phyloP scores from a whole-genome alignment of 306 rosid genomes.

The Castanospermum australe region DNA sequence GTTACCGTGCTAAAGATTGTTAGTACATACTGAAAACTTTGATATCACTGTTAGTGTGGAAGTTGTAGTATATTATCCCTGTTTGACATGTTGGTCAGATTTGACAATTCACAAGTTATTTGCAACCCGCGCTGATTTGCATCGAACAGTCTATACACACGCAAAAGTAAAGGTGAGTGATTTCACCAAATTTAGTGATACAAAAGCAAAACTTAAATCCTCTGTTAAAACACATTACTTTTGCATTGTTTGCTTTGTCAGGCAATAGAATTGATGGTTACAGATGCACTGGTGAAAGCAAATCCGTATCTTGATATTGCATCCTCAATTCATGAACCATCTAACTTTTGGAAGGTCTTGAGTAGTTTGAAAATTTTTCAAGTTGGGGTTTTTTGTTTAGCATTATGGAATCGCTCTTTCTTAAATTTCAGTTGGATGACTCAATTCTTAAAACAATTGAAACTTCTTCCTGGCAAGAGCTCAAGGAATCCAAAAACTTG shows the following conservation, averaged over 20 bases:
- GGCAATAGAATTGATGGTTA: conserved; percentile 88
- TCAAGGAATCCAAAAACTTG: conserved; percentile 72
- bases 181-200: conserved; percentile 6
- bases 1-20: conserved; percentile 84
- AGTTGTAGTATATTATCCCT: conserved; percentile 22
- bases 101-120: conserved; percentile 81
- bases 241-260: conserved; percentile 30
- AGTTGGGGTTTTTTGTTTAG: conserved; percentile 17
- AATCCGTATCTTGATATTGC: conserved; percentile 54
- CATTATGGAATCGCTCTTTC: not conserved
- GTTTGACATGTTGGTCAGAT: conserved; percentile 57
- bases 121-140: conserved; percentile 83
- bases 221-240: not conserved
- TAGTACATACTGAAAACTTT: conserved; percentile 41
- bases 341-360: conserved; percentile 89
- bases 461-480: conserved; percentile 51
- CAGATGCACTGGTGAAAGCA: conserved; percentile 76
- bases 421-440: conserved; percentile 75
- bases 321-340: conserved; percentile 62
- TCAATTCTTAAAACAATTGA: conserved; percentile 64
- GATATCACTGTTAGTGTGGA: conserved; percentile 2
- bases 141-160: conserved; percentile 86
- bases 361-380: conserved; percentile 9
- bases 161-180: conserved; percentile 79
- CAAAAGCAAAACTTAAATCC: not conserved